These are phyloP conservation scores for Aspergillus olivimuriae DNA, from an alignment of 495 filamentous ascomycete species.

Conservation along the genomic window DNA sequence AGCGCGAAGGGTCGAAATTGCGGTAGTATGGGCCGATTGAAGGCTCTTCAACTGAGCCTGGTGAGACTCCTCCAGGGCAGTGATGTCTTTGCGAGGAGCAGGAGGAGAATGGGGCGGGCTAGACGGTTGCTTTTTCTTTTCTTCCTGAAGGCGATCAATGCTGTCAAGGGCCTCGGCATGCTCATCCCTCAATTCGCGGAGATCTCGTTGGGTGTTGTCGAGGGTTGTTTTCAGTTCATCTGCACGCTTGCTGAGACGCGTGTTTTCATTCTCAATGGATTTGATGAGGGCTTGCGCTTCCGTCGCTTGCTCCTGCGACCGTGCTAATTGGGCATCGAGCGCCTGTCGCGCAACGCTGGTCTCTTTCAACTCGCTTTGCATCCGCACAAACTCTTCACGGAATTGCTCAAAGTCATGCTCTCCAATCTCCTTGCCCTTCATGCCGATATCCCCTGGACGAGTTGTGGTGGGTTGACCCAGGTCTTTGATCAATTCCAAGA, in stretches of 20 bases:
- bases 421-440: slow-evolving; percentile 16
- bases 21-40: slow-evolving; percentile 31
- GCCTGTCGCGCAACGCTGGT: slow-evolving; percentile 20
- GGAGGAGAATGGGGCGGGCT: slow-evolving; percentile 25
- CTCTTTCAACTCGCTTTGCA: slow-evolving; percentile 27
- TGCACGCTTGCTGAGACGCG: slow-evolving; percentile 26
- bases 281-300: slow-evolving; percentile 39
- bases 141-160: slow-evolving; percentile 82
- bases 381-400: slow-evolving; percentile 22
- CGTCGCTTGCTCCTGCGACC: slow-evolving; percentile 30
- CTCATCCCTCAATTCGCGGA: slow-evolving; percentile 27
- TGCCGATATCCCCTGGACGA: slow-evolving; percentile 7
- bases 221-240: slow-evolving; percentile 31
- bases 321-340: slow-evolving; percentile 27
- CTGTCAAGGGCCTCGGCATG: slow-evolving; percentile 51
- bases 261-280: slow-evolving; percentile 43
- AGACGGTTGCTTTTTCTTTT: slow-evolving; percentile 47
- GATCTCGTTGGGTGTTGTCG: slow-evolving; percentile 28
- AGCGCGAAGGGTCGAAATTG: slow-evolving; percentile 33
- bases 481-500: slow-evolving; percentile 38
- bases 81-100: slow-evolving; percentile 7
- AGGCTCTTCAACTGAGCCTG: slow-evolving; percentile 35
- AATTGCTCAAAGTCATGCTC: slow-evolving; percentile 20
- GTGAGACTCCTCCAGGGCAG: slow-evolving; percentile 29
- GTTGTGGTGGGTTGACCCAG: slow-evolving; percentile 19